A percentile compares a stretch with the other conserved stretches of the same genome.
Conservation (phyloP, 2,329 filamentous ascomycete species). For the Bipolaris victoriae region DNA sequence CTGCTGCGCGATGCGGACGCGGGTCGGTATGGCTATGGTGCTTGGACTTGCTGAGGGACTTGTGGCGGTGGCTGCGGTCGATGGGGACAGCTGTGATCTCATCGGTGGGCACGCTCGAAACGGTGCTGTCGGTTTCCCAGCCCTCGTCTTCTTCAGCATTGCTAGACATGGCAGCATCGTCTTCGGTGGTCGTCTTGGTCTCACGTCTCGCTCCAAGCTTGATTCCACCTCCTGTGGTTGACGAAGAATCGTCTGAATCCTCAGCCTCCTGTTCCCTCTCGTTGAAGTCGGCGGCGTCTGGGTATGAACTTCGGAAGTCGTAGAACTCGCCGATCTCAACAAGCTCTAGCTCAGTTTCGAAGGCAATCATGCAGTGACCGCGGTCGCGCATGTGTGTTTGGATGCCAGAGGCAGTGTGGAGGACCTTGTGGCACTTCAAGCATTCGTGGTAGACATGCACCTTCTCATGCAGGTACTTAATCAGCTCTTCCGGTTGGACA, state of each 20-base stretch:
- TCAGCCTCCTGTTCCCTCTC: slow-evolving; percentile 53
- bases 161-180: slow-evolving; percentile 50
- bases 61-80: slow-evolving; percentile 74
- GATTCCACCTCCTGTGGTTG: slow-evolving; percentile 62
- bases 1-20: slow-evolving; percentile 73
- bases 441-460: slow-evolving; percentile 83
- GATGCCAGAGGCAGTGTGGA: slow-evolving; percentile 77
- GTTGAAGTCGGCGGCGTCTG: slow-evolving; percentile 72
- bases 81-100: slow-evolving; percentile 81
- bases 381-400: slow-evolving; percentile 98
- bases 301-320: slow-evolving; percentile 95
- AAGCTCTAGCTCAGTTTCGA: slow-evolving; percentile 85
- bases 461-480: slow-evolving; percentile 78
- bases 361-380: slow-evolving; percentile 96
- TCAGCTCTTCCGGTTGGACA: slow-evolving; percentile 78
- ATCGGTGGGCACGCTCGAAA: slow-evolving; percentile 82
- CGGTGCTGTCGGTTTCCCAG: slow-evolving; percentile 94
- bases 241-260: slow-evolving; percentile 55
- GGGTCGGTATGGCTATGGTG: slow-evolving; percentile 77
- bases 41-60: slow-evolving; percentile 72
- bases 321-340: slow-evolving; percentile 96
- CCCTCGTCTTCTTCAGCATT: slow-evolving; percentile 74
- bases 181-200: slow-evolving; percentile 48
- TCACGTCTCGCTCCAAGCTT: slow-evolving; percentile 71
- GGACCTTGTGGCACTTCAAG: slow-evolving; percentile 83